Base-by-base conservation (phyloP, 2,329 filamentous ascomycete genomes). In the Fusarium decemcellulare region DNA sequence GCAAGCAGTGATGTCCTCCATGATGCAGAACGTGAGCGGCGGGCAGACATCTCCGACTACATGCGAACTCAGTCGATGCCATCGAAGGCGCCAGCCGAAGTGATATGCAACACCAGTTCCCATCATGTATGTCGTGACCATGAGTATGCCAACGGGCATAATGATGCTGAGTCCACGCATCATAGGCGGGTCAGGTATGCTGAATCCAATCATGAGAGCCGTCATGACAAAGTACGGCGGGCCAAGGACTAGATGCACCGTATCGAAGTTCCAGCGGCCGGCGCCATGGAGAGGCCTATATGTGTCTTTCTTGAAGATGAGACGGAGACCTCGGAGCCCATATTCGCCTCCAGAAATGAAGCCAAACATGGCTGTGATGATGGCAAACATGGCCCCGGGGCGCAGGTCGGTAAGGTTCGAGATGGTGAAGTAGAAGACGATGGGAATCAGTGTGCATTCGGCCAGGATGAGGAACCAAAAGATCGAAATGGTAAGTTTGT, bases 301-400 rank as follows among this genome's bases (percentile, higher is more conserved):
- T 0, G 52, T 57, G 43, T 68, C 66, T 5, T 16, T 60, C 12
- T 68, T 68, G 8, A 68, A 1, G 6, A 42, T 51, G 12, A 68
- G 48, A 1, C 66, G 61, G 7, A 68, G 34, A 4, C 66, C 55
- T 4, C 67, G 48, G 23, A 70, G 62, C 6, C 79, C 81, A 42
- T 83, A 84, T 62, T 84, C 82, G 48, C 83, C 76, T 27, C 83
- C 82, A 0, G 82, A 84, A 8, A 84, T 79, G 55, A 83, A 76
- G 51, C 83, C 83, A 68, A 83, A 85, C 72, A 84, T 82, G 12
- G 83, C 80, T 1, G 83, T 84, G 53, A 84, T 81, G 52, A 85
- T 83, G 58, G 83, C 82, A 59, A 84, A 84, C 52, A 81, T 73
- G 4, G 65, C 67, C 2, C 71, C 72, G 2, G 68, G 66, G 3